Evolutionary conservation across 148 eudicot genomes (phyloP).

Genomic region (Amaranthus palmeri): DNA sequence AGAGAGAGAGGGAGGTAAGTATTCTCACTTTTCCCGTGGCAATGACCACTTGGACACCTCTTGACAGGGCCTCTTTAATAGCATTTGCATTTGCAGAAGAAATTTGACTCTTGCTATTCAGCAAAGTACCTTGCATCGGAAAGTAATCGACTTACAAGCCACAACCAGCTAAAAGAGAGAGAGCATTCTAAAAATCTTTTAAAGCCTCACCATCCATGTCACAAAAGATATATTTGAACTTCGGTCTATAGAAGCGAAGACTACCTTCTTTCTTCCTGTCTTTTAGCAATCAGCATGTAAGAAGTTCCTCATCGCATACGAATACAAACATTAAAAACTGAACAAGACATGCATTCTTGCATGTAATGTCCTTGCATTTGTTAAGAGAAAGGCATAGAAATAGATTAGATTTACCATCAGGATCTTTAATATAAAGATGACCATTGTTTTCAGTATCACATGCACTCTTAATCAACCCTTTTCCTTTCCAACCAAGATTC

Average conservation of each 20-base stretch:
- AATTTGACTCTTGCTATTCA: slow-evolving; percentile 79
- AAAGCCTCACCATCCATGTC: slow-evolving; percentile 92
- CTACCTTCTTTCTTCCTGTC: slow-evolving; percentile 98
- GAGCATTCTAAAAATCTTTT: background rate
- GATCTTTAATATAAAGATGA: slow-evolving; percentile 31
- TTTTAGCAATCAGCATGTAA: slow-evolving; percentile 52
- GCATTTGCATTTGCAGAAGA: slow-evolving; percentile 65
- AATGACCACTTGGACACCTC: slow-evolving; percentile 84
- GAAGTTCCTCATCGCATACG: slow-evolving; percentile 42
- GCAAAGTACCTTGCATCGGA: slow-evolving; percentile 59
- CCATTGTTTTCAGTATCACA: slow-evolving; percentile 45
- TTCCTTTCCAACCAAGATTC: slow-evolving; percentile 87
- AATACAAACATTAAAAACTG: slow-evolving; percentile 20
- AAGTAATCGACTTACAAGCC: slow-evolving; percentile 10
- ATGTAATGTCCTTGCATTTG: background rate
- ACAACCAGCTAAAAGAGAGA: background rate
- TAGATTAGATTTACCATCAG: slow-evolving; percentile 52
- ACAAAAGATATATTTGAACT: slow-evolving; percentile 82
- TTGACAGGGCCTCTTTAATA: slow-evolving; percentile 72
- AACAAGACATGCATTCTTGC: slow-evolving; percentile 14
- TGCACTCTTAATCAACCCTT: slow-evolving; percentile 83
- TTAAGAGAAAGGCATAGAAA: background rate
- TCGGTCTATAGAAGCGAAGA: slow-evolving; percentile 80
- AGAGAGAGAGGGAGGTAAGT: background rate
- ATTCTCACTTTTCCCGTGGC: slow-evolving; percentile 88